Percentiles rank a stretch among this genome's conserved stretches.
Evolutionary conservation across 768 basidiomycete genomes (phyloP).

Genomic region (Amanita muscaria): DNA sequence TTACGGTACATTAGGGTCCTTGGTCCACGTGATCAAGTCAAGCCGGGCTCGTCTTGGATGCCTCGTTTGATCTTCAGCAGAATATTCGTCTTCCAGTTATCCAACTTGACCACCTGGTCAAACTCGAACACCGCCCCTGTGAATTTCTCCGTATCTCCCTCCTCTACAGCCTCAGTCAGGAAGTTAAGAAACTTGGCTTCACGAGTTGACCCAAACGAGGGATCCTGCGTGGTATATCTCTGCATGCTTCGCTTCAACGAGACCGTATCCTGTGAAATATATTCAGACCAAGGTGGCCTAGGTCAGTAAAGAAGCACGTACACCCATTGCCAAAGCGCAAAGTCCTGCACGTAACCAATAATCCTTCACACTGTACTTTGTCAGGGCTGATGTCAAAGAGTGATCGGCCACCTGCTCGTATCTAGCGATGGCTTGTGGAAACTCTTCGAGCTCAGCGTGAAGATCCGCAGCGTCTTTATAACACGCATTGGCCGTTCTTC

Average conservation of each 20-base stretch:
- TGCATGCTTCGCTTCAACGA: conserved; percentile 72
- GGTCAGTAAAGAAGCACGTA: conserved; percentile 29
- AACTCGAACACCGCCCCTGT: conserved; percentile 85
- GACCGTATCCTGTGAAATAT: conserved; percentile 65
- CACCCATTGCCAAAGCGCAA: conserved; percentile 82
- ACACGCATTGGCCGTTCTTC: conserved; percentile 89
- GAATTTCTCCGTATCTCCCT: conserved; percentile 48
- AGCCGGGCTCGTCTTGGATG: conserved; percentile 41
- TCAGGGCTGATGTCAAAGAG: conserved; percentile 70
- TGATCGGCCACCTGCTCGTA: conserved; percentile 89
- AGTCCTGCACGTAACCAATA: conserved; percentile 87
- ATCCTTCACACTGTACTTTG: conserved; percentile 98
- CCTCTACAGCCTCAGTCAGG: conserved; percentile 63
- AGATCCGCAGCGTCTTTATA: conserved; percentile 96
- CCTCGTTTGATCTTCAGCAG: conserved; percentile 84
- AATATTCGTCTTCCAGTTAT: conserved; percentile 93
- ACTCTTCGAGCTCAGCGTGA: conserved; percentile 84
- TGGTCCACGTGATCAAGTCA: conserved; percentile 22
- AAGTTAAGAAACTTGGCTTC: conserved; percentile 84
- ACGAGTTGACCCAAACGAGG: conserved; percentile 78
- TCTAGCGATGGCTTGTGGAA: conserved; percentile 71
- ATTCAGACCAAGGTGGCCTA: not conserved
- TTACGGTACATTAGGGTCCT: not conserved
- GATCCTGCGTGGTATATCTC: conserved; percentile 75
- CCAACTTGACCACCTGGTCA: conserved; percentile 87